Evolutionary conservation across 345 rosid species (phyloP), one percentile per base, ranked within the genome.

Genomic region (Rhizophora mangle): DNA sequence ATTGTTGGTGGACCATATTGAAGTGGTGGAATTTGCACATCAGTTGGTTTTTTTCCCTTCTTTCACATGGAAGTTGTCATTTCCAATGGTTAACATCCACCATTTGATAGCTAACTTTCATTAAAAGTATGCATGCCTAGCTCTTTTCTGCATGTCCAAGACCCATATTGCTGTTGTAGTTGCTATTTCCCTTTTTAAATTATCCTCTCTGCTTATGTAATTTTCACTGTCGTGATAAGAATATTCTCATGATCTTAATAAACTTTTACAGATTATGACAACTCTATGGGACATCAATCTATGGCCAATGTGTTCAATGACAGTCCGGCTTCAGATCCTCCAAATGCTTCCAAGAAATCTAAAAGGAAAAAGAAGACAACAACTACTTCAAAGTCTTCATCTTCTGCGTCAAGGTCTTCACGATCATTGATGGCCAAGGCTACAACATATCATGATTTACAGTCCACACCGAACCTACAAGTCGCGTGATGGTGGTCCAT

Each of bases 291-390:
- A 65, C 74, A 8, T 60, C 83, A 75, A 59, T 60, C 85, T 1
- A 65, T 67, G 29, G 59, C 81, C 2, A 74, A 80, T 39, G 63
- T 75, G 20, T 72, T 82, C 55, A 78, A 49, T 26, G 85, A 78
- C 57, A 18, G 62, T 22, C 68, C 79, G n/a, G 46, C 78, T 0
- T 57, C 80, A 1, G 84, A 81, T 68, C 72, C 71, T 61, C 78
- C 85, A 16, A 80, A 55, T 61, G 29, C 72, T 66, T 79, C 89
- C 4, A 89, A 85, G 82, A 85, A 83, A 65, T 72, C 77, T 15
- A 86, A 70, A 70, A 71, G 89, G 70, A 85, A 78, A 72, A 89
- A 83, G 84, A 85, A 80, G 78, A 64, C 74, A 34, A 52, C 71
- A 63, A 71, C 84, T n/a, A 71, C 89, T 62, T 75, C 86, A 8